Base-by-base conservation (phyloP, 495 filamentous ascomycete species). In the Melanomma pulvis-pyrius region DNA sequence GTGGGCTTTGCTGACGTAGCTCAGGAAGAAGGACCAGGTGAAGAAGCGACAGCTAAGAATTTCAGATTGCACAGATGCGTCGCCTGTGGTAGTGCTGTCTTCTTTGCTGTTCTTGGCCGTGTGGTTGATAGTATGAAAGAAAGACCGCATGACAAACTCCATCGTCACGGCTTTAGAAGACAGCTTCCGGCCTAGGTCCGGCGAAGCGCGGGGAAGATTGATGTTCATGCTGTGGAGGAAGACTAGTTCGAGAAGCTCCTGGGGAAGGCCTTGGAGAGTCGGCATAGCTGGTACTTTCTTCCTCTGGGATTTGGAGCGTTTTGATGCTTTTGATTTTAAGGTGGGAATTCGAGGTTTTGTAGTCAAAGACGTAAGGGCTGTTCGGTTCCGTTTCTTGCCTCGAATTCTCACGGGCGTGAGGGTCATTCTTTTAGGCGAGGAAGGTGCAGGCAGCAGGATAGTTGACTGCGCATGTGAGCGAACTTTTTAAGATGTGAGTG, bases 171-270 rank as follows among this genome's bases (percentile, higher is more conserved):
- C 24, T 22, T 24, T 19, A 5, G 64, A 61, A 19, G 65, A 65
- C 1, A 71, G 59, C 17, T 58, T 63, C 46, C 19, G 54, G 12
- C 59, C 69, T 7, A 71, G 41, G 17, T 54, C 44, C 8, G 60
- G 65, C 13, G 60, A 71, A 9, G 57, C 50, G 2, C 60, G 60
- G 8, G 69, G 69, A 11, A 71, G 65, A 2, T 54, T 57, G 32
- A 68, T 65, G 39, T 71, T 71, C 65, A 68, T 68, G 61, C 59
- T 65, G 50, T 65, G 39, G 19, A 71, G 69, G 56, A 71, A 71
- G 7, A 71, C 61, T 0, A 65, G 65, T 48, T 71, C 64, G 2
- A 71, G 60, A 17, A 71, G 47, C 39, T 71, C 69, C 19, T 61
- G 59, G 29, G 69, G 69, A 8, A 71, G 59, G 21, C 50, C 64